Evolutionary conservation across 371 early-diverging fungal species (phyloP).

Genomic region (Coemansia sp.): DNA sequence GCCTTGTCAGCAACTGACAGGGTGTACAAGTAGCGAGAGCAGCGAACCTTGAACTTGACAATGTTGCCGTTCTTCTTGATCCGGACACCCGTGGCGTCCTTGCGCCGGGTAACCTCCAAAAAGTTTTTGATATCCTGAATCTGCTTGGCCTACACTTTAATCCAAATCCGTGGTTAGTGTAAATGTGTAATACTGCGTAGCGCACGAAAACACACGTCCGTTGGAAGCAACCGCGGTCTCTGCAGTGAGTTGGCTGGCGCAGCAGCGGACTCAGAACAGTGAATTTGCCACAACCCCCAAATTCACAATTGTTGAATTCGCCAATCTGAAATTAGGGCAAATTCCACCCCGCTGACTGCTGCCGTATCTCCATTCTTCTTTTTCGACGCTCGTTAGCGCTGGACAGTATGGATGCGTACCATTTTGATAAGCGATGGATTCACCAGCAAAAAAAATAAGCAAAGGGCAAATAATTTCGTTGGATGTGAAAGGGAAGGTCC

Average conservation of each 20-base stretch:
- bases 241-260: no score
- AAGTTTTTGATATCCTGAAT: constrained; percentile 97
- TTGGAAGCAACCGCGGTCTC: background rate
- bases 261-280: no score
- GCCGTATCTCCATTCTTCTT: background rate
- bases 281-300: no score
- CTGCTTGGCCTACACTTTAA: constrained; percentile 85
- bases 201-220: no score
- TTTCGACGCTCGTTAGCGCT: background rate
- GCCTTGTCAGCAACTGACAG: constrained; percentile 91
- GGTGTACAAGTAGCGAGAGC: constrained; percentile 97
- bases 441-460: constrained; percentile 2
- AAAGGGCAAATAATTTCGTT: background rate
- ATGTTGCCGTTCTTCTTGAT: constrained; percentile 96
- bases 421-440: constrained; percentile 6
- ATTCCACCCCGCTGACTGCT: no score
- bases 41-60: constrained; percentile 98
- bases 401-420: constrained; percentile 1
- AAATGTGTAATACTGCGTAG: background rate
- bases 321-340: no score
- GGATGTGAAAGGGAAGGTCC: background rate
- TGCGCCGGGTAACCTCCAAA: constrained; percentile 92
- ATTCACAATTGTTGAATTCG: no score
- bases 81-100: constrained; percentile 93
- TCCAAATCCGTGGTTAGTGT: background rate